Conservation (phyloP, 164 flowering plant species). For the Vitis cinerea region DNA sequence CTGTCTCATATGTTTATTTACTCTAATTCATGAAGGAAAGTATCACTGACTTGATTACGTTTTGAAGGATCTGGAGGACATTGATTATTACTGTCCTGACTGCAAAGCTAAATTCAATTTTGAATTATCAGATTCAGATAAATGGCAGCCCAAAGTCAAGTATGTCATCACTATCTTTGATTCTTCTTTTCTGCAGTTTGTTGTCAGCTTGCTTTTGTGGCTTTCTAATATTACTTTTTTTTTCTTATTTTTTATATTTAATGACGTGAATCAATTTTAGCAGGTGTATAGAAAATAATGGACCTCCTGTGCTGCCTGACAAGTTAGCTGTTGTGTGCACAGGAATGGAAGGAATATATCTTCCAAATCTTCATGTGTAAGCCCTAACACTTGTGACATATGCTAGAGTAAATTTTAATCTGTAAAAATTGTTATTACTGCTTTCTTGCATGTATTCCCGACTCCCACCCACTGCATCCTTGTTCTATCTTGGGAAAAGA, state of each 20-base stretch:
- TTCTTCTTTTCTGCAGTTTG: neutral
- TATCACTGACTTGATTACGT: constrained; percentile 18
- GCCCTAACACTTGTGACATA: constrained; percentile 13
- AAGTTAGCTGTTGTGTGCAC: constrained; percentile 69
- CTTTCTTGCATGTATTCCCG: neutral
- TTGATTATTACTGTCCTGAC: constrained; percentile 62
- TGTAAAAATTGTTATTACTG: neutral
- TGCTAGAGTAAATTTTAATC: neutral
- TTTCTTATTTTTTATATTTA: neutral
- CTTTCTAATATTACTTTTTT: neutral
- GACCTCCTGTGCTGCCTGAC: constrained; percentile 32
- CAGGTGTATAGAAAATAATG: constrained; percentile 39
- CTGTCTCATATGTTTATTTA: constrained; percentile 10
- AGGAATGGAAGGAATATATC: constrained; percentile 82
- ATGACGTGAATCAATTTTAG: constrained; percentile 9
- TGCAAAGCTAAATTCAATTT: constrained; percentile 38
- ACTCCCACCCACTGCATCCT: neutral
- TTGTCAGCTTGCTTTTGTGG: neutral
- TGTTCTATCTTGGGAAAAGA: no score
- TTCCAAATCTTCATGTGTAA: constrained; percentile 80
- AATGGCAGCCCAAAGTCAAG: constrained; percentile 37
- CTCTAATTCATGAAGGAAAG: neutral
- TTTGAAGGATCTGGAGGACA: constrained; percentile 45
- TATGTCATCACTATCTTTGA: constrained; percentile 16
- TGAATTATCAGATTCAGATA: constrained; percentile 21